Percentiles rank a stretch among this genome's conserved stretches.
phyloP scores from a whole-genome alignment of 352 stramenopile species.

The Pelagophyceae sp. region DNA sequence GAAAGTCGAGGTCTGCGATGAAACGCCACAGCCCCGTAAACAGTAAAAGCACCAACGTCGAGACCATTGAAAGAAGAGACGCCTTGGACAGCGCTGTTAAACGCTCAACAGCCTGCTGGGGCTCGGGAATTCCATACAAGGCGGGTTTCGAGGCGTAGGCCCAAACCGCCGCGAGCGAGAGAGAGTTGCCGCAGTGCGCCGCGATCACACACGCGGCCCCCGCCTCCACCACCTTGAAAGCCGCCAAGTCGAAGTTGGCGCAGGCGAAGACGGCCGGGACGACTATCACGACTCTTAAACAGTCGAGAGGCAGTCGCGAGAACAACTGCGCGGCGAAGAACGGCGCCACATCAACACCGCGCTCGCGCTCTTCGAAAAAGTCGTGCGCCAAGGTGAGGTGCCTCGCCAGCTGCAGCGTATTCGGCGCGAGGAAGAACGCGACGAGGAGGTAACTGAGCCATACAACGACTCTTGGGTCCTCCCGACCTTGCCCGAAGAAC shows the following conservation, averaged over 20 bases:
- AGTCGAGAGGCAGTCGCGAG: not conserved
- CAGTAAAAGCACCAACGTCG: not conserved
- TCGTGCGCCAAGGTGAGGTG: not conserved
- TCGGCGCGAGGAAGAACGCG: not conserved
- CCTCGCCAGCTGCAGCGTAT: not conserved
- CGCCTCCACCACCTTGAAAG: not conserved
- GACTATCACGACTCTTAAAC: not conserved
- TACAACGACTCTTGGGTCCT: not conserved
- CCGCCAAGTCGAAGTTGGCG: not conserved
- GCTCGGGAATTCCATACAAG: not conserved
- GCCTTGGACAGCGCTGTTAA: not conserved
- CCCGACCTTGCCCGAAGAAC: conserved; percentile 5
- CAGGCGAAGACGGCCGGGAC: not conserved
- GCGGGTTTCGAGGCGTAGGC: not conserved
- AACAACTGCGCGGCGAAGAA: not conserved
- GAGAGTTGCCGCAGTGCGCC: not conserved
- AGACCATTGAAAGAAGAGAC: not conserved
- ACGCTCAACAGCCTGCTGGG: not conserved
- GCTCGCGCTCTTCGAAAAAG: not conserved
- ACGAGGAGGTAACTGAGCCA: conserved; percentile 4
- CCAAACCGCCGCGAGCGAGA: not conserved
- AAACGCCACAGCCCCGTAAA: not conserved
- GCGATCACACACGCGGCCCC: not conserved
- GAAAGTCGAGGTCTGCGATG: not conserved
- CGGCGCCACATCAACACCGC: not conserved